Conservation (phyloP, 768 basidiomycete genomes). For the Leccinum incarnatum region DNA sequence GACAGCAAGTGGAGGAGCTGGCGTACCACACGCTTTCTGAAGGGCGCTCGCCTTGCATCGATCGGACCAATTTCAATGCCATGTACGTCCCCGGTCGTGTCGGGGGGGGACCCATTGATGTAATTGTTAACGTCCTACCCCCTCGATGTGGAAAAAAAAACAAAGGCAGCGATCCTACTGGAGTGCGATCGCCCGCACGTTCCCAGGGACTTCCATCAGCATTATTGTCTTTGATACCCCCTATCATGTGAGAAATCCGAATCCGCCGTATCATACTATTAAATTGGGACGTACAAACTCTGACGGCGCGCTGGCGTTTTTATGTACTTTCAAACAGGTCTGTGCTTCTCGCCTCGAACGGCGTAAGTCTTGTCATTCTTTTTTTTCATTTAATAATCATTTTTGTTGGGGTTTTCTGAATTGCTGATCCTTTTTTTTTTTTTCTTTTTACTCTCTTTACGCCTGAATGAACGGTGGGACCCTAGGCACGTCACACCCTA, state of each 20-base stretch:
- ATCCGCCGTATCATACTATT: background rate
- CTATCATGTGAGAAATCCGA: constrained; percentile 54
- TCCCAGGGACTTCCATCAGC: constrained; percentile 62
- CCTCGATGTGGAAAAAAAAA: background rate
- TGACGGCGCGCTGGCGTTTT: constrained; percentile 10
- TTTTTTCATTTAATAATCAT: background rate
- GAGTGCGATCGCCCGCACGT: constrained; percentile 69
- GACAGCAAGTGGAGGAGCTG: constrained; percentile 61
- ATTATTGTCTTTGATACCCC: constrained; percentile 78
- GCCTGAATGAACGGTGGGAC: background rate
- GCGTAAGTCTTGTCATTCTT: constrained; percentile 42
- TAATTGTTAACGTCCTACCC: background rate
- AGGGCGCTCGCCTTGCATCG: constrained; percentile 75
- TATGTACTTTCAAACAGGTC: constrained; percentile 37
- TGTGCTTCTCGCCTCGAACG: constrained; percentile 59
- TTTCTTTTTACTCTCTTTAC: background rate
- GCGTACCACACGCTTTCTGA: constrained; percentile 49
- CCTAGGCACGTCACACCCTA: constrained; percentile 71
- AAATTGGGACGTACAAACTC: background rate
- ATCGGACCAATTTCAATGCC: constrained; percentile 73
- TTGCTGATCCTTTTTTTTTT: background rate
- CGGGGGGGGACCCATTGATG: background rate
- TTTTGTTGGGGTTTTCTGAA: background rate
- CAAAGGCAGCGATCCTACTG: constrained; percentile 68
- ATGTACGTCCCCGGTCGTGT: constrained; percentile 40